Evolutionary conservation across 1,139 yeast species (phyloP).

Genomic region (Yamadazyma jaroonii): DNA sequence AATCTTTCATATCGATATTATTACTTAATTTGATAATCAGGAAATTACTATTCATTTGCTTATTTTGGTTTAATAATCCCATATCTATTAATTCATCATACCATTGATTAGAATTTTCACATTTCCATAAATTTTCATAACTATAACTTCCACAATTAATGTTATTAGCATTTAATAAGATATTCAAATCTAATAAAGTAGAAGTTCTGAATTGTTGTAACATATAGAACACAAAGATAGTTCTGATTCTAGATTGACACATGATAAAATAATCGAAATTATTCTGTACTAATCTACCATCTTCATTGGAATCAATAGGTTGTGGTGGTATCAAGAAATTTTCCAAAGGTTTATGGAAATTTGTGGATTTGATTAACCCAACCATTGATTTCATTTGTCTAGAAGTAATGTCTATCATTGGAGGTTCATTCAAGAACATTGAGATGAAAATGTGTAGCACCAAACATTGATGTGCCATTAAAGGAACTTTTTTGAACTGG

Average conservation of each 20-base stretch:
- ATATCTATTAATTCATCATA: constrained; percentile 19
- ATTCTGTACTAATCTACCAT: constrained; percentile 21
- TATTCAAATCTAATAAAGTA: constrained; percentile 55
- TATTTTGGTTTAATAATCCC: neutral
- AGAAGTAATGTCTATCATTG: constrained; percentile 70
- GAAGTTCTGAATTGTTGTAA: constrained; percentile 70
- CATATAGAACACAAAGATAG: constrained; percentile 75
- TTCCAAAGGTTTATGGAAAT: constrained; percentile 69
- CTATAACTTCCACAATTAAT: constrained; percentile 77
- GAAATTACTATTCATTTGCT: constrained; percentile 4
- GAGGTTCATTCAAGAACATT: constrained; percentile 72
- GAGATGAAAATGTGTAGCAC: constrained; percentile 80
- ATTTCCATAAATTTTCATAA: constrained; percentile 68
- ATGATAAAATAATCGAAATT: constrained; percentile 73
- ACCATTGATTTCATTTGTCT: constrained; percentile 77
- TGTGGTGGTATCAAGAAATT: constrained; percentile 60
- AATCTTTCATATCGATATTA: constrained; percentile 49
- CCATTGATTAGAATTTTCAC: constrained; percentile 62
- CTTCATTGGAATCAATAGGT: constrained; percentile 15
- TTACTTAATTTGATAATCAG: constrained; percentile 53
- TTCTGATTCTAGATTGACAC: constrained; percentile 83
- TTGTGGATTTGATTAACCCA: constrained; percentile 74
- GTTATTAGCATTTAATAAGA: constrained; percentile 54
- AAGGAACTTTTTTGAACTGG: constrained; percentile 65
- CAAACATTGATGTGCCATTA: constrained; percentile 86